Conservation (phyloP, 2,329 filamentous ascomycete species). For the Apiospora saccharicola region DNA sequence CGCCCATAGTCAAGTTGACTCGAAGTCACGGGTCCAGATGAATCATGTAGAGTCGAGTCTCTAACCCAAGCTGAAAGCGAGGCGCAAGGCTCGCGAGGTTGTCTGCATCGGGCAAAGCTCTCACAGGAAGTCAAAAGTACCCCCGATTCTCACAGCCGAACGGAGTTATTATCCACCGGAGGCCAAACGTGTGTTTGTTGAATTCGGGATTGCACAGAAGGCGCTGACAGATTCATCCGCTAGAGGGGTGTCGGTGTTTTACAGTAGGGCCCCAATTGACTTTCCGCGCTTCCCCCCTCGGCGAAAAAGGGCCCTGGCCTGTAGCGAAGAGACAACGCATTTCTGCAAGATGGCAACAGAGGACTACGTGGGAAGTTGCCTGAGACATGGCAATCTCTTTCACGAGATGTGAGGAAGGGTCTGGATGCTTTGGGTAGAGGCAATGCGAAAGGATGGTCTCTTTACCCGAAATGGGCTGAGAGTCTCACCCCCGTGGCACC, state of each 20-base stretch:
- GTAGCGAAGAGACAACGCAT: not conserved
- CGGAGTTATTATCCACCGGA: not conserved
- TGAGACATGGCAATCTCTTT: constrained; percentile 14
- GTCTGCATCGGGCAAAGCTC: not conserved
- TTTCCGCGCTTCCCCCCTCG: not conserved
- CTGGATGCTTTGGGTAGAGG: constrained; percentile 2
- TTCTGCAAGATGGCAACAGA: not conserved
- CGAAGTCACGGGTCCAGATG: not conserved
- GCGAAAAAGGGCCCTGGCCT: not conserved
- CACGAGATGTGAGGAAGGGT: not conserved
- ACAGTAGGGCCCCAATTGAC: constrained; percentile 11
- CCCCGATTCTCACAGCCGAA: not conserved
- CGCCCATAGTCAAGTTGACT: not conserved
- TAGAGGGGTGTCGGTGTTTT: not conserved
- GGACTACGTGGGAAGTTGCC: not conserved
- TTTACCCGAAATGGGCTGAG: not conserved
- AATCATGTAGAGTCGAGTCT: not conserved
- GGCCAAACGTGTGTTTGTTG: not conserved
- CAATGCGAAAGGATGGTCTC: not conserved
- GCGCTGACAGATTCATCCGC: not conserved
- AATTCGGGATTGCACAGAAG: not conserved
- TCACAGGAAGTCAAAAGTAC: not conserved
- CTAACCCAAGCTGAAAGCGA: constrained; percentile 3
- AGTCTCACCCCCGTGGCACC: not conserved
- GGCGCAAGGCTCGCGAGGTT: not conserved